Evolutionary conservation across 106 monocot species (phyloP).

Genomic region (Narthecium ossifragum): DNA sequence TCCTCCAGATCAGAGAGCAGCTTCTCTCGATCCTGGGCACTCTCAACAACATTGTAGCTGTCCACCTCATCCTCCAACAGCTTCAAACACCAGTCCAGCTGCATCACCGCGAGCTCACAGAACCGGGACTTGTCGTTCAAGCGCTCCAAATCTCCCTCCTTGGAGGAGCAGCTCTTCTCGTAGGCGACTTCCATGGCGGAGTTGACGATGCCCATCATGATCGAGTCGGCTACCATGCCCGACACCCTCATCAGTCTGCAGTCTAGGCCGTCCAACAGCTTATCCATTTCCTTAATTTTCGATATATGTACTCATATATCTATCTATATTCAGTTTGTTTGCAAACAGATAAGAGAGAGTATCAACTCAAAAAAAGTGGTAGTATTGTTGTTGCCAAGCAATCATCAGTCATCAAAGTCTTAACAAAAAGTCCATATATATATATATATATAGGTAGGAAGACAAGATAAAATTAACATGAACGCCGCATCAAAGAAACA

Average conservation of each 20-base stretch:
- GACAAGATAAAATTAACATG: too few species aligned
- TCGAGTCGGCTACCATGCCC: slow-evolving; percentile 55
- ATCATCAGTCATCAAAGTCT: too few species aligned
- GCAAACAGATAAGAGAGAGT: too few species aligned
- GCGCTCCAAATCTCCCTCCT: slow-evolving; percentile 48
- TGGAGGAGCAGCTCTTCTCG: slow-evolving; percentile 44
- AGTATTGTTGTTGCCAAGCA: too few species aligned
- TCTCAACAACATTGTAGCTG: slow-evolving; percentile 16
- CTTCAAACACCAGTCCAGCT: slow-evolving; percentile 74
- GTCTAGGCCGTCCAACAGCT: slow-evolving; percentile 38
- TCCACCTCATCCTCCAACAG: slow-evolving; percentile 54
- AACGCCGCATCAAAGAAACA: too few species aligned
- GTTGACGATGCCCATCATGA: slow-evolving; percentile 74
- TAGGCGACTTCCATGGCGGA: slow-evolving; percentile 74
- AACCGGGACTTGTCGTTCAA: slow-evolving; percentile 67
- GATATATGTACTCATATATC: too few species aligned
- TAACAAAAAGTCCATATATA: too few species aligned
- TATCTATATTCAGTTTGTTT: too few species aligned
- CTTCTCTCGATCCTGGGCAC: slow-evolving; percentile 25
- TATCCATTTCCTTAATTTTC: slow-evolving; percentile 36
- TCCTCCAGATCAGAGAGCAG: slow-evolving; percentile 40
- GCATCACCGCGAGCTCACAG: slow-evolving; percentile 65
- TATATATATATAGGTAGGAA: too few species aligned
- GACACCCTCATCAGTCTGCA: slow-evolving; percentile 32
- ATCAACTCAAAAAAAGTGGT: too few species aligned